Evolutionary conservation across 495 filamentous ascomycete species (phyloP), one percentile per base, ranked within the genome.

Genomic region (Trichoderma reesei): DNA sequence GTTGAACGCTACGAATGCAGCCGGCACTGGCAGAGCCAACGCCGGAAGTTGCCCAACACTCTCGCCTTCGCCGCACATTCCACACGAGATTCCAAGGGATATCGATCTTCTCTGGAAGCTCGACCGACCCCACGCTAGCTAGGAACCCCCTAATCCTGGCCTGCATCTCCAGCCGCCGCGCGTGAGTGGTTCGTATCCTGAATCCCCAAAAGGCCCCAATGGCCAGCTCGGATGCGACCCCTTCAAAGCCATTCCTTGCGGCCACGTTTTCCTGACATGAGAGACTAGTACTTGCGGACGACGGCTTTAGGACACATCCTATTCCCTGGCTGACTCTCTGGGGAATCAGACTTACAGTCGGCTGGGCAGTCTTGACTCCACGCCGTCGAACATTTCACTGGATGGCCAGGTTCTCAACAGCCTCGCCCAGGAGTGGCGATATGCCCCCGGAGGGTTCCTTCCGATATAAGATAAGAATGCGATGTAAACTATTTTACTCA

Each of bases 51-150:
- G 20, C 7, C 51, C 51, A 56, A 56, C 51, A 56, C 51, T 9
- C 20, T 33, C 51, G 20, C 9, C 5, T 31, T 56, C 34, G 26
- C 26, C 26, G 26, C 26, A 33, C 51, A 56, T 56, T 56, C 51
- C 51, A 56, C 11, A 56, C 34, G 10, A 34, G 51, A 56, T 56
- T 56, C 51, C 51, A 56, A 34, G 34, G 51, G 9, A 56, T 16
- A 33, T 36, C 51, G 51, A 56, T 56, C 51, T 56, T 56, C 51
- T 56, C 31, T 56, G 16, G 51, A 56, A 56, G 51, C 51, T 36
- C 51, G 18, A 13, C 31, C 26, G 51, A 56, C 51, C 51, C 51
- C 51, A 56, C 51, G 51, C 51, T 56, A 56, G 51, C 51, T 8
- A n/a, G 51, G 51, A 26, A 26, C 10, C 10, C 26, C 26, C 31